phyloP scores from a whole-genome alignment of 2,329 filamentous ascomycete genomes.

The Ceratocystis diversiconidia region DNA sequence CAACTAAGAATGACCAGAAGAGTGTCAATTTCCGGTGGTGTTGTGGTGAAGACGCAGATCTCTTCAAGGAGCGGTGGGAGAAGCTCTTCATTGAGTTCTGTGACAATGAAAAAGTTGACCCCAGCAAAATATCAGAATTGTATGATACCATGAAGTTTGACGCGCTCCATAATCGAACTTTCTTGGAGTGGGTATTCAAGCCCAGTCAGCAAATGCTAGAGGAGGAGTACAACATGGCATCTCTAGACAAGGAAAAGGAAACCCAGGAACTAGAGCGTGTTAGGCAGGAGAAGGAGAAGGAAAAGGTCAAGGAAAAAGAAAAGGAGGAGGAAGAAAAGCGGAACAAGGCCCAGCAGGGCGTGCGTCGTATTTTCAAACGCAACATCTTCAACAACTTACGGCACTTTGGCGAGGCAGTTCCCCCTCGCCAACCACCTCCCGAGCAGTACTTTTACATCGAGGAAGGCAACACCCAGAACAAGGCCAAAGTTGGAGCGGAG shows the following conservation, averaged over 20 bases:
- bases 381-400: constrained; percentile 42
- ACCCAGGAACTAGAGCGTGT: constrained; percentile 23
- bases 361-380: constrained; percentile 43
- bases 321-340: constrained; percentile 29
- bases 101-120: constrained; percentile 94
- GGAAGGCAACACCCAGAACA: constrained; percentile 57
- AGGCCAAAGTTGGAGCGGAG: constrained; percentile 68
- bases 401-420: constrained; percentile 34
- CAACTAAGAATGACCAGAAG: constrained; percentile 11
- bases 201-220: constrained; percentile 66
- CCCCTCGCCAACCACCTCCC: constrained; percentile 26
- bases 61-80: constrained; percentile 96
- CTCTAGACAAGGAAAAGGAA: constrained; percentile 21
- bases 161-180: constrained; percentile 88
- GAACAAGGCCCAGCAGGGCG: constrained; percentile 22
- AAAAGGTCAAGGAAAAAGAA: constrained; percentile 24
- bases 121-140: constrained; percentile 94
- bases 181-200: constrained; percentile 94
- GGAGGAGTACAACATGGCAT: constrained; percentile 43
- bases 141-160: constrained; percentile 99
- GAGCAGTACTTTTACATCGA: constrained; percentile 84
- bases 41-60: constrained; percentile 81
- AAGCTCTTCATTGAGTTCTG: constrained; percentile 95
- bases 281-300: constrained; percentile 26
- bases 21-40: constrained; percentile 56